phyloP scores from a whole-genome alignment of 2,329 filamentous ascomycete species.

The Colletotrichum sp. region DNA sequence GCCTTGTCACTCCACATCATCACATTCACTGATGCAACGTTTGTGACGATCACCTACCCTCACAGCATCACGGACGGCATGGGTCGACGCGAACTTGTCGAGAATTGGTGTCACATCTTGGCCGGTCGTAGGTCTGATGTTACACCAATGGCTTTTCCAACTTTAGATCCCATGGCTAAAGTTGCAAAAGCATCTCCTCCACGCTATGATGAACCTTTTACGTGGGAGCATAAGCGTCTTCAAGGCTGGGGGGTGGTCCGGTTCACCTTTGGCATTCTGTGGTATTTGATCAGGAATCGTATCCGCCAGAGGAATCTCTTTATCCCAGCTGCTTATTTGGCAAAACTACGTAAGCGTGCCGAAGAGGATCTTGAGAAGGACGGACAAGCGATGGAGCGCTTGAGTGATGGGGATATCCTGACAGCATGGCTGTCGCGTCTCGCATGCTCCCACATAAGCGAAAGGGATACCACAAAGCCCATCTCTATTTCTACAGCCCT shows the following conservation, averaged over 20 bases:
- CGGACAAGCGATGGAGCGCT: not conserved
- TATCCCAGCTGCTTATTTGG: constrained; percentile 21
- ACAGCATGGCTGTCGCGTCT: constrained; percentile 10
- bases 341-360: not conserved
- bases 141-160: constrained; percentile 33
- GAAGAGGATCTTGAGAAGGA: not conserved
- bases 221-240: constrained; percentile 1
- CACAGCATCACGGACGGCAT: constrained; percentile 44
- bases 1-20: constrained; percentile 52
- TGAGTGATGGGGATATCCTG: constrained; percentile 14
- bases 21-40: constrained; percentile 53
- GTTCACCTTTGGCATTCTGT: not conserved
- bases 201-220: constrained; percentile 37
- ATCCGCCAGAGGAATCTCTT: constrained; percentile 20
- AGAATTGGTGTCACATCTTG: constrained; percentile 49
- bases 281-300: constrained; percentile 14
- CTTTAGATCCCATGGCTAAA: constrained; percentile 21
- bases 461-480: not conserved
- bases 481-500: constrained; percentile 9
- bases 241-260: not conserved
- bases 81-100: constrained; percentile 20
- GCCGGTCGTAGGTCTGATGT: constrained; percentile 46
- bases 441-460: not conserved
- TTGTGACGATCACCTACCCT: constrained; percentile 49
- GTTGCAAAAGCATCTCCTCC: constrained; percentile 18